phyloP scores from a whole-genome alignment of 2,329 filamentous ascomycete species.

The Penicillium sp. region DNA sequence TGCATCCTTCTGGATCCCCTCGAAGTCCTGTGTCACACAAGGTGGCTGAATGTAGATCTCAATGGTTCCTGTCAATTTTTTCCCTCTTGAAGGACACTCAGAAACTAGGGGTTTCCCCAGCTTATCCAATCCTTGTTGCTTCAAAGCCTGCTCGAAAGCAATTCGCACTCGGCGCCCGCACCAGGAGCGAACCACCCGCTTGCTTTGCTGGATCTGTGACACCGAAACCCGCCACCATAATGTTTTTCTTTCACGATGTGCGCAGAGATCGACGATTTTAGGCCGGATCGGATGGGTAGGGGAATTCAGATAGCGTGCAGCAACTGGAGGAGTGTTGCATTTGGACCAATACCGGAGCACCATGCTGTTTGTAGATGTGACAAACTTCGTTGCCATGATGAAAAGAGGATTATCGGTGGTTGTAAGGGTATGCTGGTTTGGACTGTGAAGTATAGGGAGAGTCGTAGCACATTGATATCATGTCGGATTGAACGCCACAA shows the following conservation, averaged over 20 bases:
- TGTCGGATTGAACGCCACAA: constrained; percentile 8
- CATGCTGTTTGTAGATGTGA: constrained; percentile 20
- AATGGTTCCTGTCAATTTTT: constrained; percentile 37
- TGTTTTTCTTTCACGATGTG: constrained; percentile 39
- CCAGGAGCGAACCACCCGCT: constrained; percentile 49
- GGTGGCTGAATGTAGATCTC: constrained; percentile 28
- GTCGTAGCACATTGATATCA: constrained; percentile 15
- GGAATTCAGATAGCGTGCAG: constrained; percentile 29
- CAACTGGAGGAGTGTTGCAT: constrained; percentile 27
- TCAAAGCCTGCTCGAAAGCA: constrained; percentile 49
- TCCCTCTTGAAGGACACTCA: neutral
- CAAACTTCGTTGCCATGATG: constrained; percentile 19
- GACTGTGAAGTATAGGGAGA: neutral
- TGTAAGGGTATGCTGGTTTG: neutral
- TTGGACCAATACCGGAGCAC: constrained; percentile 25
- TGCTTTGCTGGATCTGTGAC: constrained; percentile 30
- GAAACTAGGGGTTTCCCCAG: constrained; percentile 21
- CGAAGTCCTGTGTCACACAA: constrained; percentile 21
- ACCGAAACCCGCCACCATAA: constrained; percentile 50
- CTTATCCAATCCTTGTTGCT: constrained; percentile 45
- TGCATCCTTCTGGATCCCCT: constrained; percentile 25
- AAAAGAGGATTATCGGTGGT: neutral
- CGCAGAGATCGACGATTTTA: constrained; percentile 38
- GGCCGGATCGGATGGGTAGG: constrained; percentile 36
- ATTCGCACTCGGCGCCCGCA: constrained; percentile 43